Base-by-base conservation (phyloP, 2,329 filamentous ascomycete species). In the Cadophora sp. region DNA sequence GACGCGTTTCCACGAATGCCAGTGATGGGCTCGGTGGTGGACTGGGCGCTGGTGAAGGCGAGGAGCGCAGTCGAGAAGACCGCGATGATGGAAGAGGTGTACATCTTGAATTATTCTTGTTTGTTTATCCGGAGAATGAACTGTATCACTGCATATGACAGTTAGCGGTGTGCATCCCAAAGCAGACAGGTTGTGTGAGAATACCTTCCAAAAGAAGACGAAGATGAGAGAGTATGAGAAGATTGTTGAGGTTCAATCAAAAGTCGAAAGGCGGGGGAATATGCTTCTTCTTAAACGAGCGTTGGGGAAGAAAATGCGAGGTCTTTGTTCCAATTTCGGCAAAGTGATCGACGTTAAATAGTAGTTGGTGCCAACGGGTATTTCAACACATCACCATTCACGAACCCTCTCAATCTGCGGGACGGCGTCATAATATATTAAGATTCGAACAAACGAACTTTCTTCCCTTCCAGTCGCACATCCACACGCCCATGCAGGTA, bases 1-100 rank as follows among this genome's bases (percentile, higher is more conserved):
- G 82, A 78, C 55, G 89, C 88, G 73, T 87, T 81, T 63, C 81
- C 82, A 19, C 83, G 78, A 1, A 37, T 66, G 31, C 76, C 76
- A 40, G 76, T 77, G 31, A 74, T 63, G 51, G 71, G 74, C 4
- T 34, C 65, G 14, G 68, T 72, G 62, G 63, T 71, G 12, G 65
- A 70, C 68, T 75, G 72, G 4, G 73, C 74, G 56, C 48, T 48
- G 29, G 66, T 69, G 29, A 69, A 34, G 29, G 64, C 26, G 62
- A 73, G 46, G 4, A 72, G 43, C 12, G 65, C 66, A 60, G 69
- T 64, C 66, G 68, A 37, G 64, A 70, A 68, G 22, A 71, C 62
- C 53, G 64, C 43, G 63, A 73, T 51, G 29, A 62, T 66, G 12
- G 62, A 66, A 16, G 62, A 65, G n/a, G 67, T 19, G 34, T 68